Base-by-base conservation (phyloP, 257 asterid species). In the Solanum pennellii region DNA sequence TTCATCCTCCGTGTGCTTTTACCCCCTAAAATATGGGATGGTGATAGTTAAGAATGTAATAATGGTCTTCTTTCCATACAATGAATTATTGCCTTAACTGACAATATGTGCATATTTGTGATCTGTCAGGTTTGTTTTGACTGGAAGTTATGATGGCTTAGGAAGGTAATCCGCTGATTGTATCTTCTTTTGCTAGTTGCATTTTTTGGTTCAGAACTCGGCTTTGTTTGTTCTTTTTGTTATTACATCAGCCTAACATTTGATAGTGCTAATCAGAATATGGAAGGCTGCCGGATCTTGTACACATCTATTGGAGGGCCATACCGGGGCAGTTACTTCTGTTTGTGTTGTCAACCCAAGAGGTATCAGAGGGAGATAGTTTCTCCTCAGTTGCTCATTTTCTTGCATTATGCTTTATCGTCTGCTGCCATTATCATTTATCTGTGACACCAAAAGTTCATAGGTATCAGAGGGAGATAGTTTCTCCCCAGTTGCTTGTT, bases 91-190 rank as follows among this genome's bases (percentile, higher is more conserved):
- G 44, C 85, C 27, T 80, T 47, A 9, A 15, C 68, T 74, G 72
- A 76, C 39, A 41, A 83, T 86, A 76, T 87, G 88, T 52, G 59
- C 79, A 20, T 89, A 29, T 83, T n/a, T 90, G 84, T 27, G 87
- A 82, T 87, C 37, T 86, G 47, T 35, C 91, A 96, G 99, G 97
- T 97, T 92, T 89, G 91, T 96, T 88, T 84, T 97, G 93, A 93
- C 99, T 5, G 99, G 99, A 83, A 93, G 98, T 88, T 97, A 94
- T 89, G 99, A 97, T 91, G 95, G 98, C 83, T 89, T 94, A 59
- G 99, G 98, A 91, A 97, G 98, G 99, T 96, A 92, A 90, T 37
- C n/a, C 13, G 12, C 77, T 83, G 77, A 31, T 82, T 86, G n/a
- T 86, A 39, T 86, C 86, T 37, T 45, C 71, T 87, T 31, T 86